Percentiles rank a stretch among this genome's conserved stretches.
phyloP scores from a whole-genome alignment of 1,284 basidiomycete species.

The Pyrrhoderma noxium region DNA sequence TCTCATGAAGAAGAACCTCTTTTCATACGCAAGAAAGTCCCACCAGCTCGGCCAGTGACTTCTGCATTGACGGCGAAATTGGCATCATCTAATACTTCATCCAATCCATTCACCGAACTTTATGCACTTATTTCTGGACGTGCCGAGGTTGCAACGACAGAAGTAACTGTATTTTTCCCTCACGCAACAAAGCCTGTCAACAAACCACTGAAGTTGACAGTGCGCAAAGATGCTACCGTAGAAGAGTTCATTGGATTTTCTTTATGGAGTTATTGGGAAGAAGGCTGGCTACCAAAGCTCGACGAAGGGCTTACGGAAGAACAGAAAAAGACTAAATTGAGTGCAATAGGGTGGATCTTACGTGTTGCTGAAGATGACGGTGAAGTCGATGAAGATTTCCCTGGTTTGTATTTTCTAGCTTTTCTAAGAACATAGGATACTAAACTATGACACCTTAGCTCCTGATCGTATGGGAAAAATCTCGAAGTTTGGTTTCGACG shows the following conservation, averaged over 20 bases:
- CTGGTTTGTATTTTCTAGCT: constrained; percentile 44
- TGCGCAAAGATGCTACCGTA: constrained; percentile 84
- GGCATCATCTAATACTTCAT: constrained; percentile 43
- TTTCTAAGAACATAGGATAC: not conserved
- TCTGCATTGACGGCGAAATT: constrained; percentile 66
- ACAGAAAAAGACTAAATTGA: constrained; percentile 54
- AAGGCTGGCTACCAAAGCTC: constrained; percentile 72
- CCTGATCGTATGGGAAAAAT: constrained; percentile 84
- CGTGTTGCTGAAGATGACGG: constrained; percentile 96
- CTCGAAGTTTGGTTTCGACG: constrained; percentile 84
- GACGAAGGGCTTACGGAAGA: constrained; percentile 60
- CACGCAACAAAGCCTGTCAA: constrained; percentile 60
- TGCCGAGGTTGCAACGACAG: constrained; percentile 54
- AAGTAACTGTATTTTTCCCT: constrained; percentile 84
- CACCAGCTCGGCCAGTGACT: constrained; percentile 32
- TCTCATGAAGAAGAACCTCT: constrained; percentile 2
- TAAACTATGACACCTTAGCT: constrained; percentile 40
- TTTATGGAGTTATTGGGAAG: constrained; percentile 88
- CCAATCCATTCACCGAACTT: constrained; percentile 78
- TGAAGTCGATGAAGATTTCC: constrained; percentile 98
- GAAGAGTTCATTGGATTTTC: constrained; percentile 96
- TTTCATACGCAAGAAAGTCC: constrained; percentile 48
- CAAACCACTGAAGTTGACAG: constrained; percentile 55
- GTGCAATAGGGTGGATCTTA: constrained; percentile 88
- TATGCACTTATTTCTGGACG: constrained; percentile 76